Evolutionary conservation across 169 alveolate genomes (phyloP).

Genomic region (Theileria orientalis): DNA sequence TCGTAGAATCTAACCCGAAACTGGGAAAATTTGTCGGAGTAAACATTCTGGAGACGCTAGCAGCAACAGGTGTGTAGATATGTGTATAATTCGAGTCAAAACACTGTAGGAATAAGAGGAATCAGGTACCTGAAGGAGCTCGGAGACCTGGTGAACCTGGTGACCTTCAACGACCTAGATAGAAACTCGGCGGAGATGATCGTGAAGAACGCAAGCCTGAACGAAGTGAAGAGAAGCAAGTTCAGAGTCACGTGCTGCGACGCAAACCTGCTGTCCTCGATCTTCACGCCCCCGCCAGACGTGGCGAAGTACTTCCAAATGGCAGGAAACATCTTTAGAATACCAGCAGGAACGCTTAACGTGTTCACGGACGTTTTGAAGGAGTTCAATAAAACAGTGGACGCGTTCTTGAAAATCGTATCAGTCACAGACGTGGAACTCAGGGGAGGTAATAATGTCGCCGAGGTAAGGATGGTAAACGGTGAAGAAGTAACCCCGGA

Average conservation of each 20-base stretch:
- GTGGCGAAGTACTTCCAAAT: conserved; percentile 42
- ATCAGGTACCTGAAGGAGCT: conserved; percentile 87
- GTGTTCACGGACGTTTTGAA: conserved; percentile 3
- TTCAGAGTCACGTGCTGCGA: conserved; percentile 73
- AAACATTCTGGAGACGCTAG: conserved; percentile 71
- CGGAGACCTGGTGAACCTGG: conserved; percentile 69
- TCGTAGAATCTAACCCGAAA: conserved; percentile 40
- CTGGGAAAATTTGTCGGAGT: conserved; percentile 65
- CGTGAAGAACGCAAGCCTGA: conserved; percentile 50
- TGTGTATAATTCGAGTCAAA: not conserved
- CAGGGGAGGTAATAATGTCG: not conserved
- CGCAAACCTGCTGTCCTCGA: conserved; percentile 64
- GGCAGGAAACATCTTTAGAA: conserved; percentile 42
- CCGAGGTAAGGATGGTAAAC: too few species aligned
- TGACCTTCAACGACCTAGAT: conserved; percentile 87
- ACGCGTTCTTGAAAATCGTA: conserved; percentile 12
- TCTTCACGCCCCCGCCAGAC: conserved; percentile 58
- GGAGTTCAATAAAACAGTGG: conserved; percentile 34
- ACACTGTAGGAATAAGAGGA: conserved; percentile 79
- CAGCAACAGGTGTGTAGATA: conserved; percentile 74
- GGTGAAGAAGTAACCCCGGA: too few species aligned
- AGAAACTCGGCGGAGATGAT: conserved; percentile 70
- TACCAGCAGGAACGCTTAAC: conserved; percentile 35
- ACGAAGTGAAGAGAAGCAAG: conserved; percentile 52
- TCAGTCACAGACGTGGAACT: not conserved